Evolutionary conservation across 768 basidiomycete species (phyloP), one percentile per base, ranked within the genome.

Genomic region (Terana coerulea): DNA sequence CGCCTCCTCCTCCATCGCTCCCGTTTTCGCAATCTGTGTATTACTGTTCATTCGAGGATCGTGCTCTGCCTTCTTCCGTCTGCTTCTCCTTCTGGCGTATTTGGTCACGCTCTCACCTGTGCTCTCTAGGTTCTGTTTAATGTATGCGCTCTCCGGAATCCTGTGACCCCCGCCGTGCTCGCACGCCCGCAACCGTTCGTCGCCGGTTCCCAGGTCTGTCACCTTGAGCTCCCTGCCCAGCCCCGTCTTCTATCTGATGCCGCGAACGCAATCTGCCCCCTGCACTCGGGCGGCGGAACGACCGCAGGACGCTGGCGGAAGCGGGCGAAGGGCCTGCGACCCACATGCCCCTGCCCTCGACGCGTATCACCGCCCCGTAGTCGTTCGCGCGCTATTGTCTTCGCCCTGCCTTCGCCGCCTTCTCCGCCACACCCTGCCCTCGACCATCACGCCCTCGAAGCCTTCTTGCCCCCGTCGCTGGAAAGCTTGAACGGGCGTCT

Each of bases 151-250:
- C 28, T 30, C 10, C 43, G 26, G 43, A 28, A 28, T 40, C 39
- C 21, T 6, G 31, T 21, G 24, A 45, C 2, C 25, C 25, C 29
- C 37, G 37, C 37, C 45, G n/a, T n/a, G 17, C 17, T 33, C 28
- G 19, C 29, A 31, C 19, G 44, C 19, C 26, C 28, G 44, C 29
- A 12, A 31, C n/a, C 19, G 29, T 19, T 17, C 26, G 19, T 19
- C 26, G 26, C 26, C 44, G 44, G 26, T 30, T 29, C 42, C 25
- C 43, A 45, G 25, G 43, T 45, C 43, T 45, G 43, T 45, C 43
- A 15, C n/a, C 28, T n/a, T 15, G n/a, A n/a, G n/a, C n/a, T n/a
- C n/a, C n/a, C n/a, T n/a, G 15, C 15, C 35, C 35, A 37, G 15
- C 35, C 21, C 35, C 21, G 35, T 37, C 15, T 6, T 6, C 35